Evolutionary conservation across 495 filamentous ascomycete genomes (phyloP), one percentile per base, ranked within the genome.

Genomic region (Paragyromitra xinjiangensis): DNA sequence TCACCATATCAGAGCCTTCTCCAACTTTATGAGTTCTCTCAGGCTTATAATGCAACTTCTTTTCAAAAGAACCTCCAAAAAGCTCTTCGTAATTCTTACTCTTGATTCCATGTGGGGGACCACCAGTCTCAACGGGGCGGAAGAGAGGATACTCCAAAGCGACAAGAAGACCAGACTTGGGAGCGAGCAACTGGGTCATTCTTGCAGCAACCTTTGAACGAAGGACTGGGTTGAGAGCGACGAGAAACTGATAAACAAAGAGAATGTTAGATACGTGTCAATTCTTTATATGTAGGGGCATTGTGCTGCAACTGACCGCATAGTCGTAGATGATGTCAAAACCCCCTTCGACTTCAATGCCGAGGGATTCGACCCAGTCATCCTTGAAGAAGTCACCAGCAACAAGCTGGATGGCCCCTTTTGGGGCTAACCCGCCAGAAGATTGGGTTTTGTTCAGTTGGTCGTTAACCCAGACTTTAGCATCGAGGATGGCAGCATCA

Each of bases 241-340:
- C 84, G 12, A 86, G 77, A 44, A 86, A 86, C 85, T 86, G 6
- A 26, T 16, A 68, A 37, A 7, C 9, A 53, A 64, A 14, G 37
- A 3, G 24, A 14, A 53, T 44, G 29, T 66, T 67, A 65, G 42
- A n/a, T 51, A 78, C 16, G 4, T 4, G 11, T 37, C 16, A 71
- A 66, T 22, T 56, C 29, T 9, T 16, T 50, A 22, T 39, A 55
- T 39, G 12, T 55, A 48, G 64, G 50, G 26, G 9, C 3, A 14
- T n/a, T 34, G 11, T 37, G 4, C 9, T 39, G 42, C 12, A 53
- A 81, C 89, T 77, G 85, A 93, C 92, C 42, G 92, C 93, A 81
- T 94, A 94, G 82, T 95, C 93, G 84, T 93, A 95, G 42, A 95
- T 90, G 24, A 96, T 78, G 84, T 96, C 92, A 84, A 94, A 94